Evolutionary conservation across 2,329 filamentous ascomycete genomes (phyloP).

Genomic region (Aplosporella prunicola): DNA sequence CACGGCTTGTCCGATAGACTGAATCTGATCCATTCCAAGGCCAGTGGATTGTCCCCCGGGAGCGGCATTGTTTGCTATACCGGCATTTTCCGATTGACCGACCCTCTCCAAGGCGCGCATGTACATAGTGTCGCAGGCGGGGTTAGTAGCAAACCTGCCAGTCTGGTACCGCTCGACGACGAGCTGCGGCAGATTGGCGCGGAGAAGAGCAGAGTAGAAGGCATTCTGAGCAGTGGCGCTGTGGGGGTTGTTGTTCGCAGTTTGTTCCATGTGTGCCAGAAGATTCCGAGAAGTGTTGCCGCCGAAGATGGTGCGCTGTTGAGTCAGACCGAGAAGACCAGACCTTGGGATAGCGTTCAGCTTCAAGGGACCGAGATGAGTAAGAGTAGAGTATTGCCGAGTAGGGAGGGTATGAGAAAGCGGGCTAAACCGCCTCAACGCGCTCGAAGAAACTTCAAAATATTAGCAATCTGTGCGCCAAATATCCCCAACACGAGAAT

Average conservation of each 20-base stretch:
- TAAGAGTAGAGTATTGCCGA: slow-evolving; percentile 31
- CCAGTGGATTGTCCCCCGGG: slow-evolving; percentile 1
- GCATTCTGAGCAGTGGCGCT: slow-evolving; percentile 84
- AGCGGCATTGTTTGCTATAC: slow-evolving; percentile 17
- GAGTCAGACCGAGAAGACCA: slow-evolving; percentile 28
- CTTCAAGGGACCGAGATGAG: slow-evolving; percentile 25
- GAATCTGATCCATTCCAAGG: slow-evolving; percentile 47
- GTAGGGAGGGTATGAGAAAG: slow-evolving; percentile 7
- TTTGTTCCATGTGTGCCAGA: slow-evolving; percentile 78
- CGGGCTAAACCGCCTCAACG: slow-evolving; percentile 4
- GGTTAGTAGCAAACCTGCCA: slow-evolving; percentile 72
- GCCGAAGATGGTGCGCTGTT: slow-evolving; percentile 38
- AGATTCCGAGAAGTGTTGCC: slow-evolving; percentile 44
- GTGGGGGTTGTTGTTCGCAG: slow-evolving; percentile 82
- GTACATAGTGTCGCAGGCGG: slow-evolving; percentile 69
- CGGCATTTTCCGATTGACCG: slow-evolving; percentile 37
- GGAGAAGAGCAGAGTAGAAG: slow-evolving; percentile 85
- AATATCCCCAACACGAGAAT: too few species aligned
- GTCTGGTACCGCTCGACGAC: slow-evolving; percentile 83
- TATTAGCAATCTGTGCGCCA: not conserved
- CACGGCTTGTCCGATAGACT: slow-evolving; percentile 73
- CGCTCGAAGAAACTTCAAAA: not conserved
- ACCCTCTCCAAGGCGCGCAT: slow-evolving; percentile 59
- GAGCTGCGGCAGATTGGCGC: slow-evolving; percentile 89
- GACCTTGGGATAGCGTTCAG: slow-evolving; percentile 22